Conservation (phyloP, 2,329 filamentous ascomycete genomes). For the Penicillium paneum region DNA sequence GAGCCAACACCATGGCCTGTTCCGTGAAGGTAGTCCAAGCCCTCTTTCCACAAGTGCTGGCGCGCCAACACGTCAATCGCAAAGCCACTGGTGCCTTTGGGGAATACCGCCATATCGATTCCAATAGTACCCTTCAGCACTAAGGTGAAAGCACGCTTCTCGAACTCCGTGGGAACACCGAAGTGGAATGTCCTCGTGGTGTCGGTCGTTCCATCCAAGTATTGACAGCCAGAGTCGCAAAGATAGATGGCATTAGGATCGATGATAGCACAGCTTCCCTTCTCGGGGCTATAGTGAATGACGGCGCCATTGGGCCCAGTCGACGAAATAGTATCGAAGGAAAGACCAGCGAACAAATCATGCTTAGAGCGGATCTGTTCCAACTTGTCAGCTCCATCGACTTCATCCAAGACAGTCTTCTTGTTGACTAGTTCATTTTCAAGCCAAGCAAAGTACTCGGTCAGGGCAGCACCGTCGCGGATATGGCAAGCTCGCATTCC, state of each 20-base stretch:
- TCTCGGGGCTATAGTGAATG: constrained; percentile 92
- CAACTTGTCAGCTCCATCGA: constrained; percentile 86
- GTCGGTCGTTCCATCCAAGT: constrained; percentile 91
- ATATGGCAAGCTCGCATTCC: constrained; percentile 95
- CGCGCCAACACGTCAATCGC: constrained; percentile 84
- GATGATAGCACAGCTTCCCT: constrained; percentile 74
- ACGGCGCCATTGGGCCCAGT: constrained; percentile 89
- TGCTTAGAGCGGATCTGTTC: constrained; percentile 61
- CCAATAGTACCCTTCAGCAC: constrained; percentile 93
- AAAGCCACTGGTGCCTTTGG: constrained; percentile 92
- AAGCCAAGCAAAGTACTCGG: constrained; percentile 93
- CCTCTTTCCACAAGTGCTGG: constrained; percentile 88
- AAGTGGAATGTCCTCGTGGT: constrained; percentile 94
- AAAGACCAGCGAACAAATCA: constrained; percentile 79
- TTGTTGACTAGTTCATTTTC: constrained; percentile 80
- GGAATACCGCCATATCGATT: constrained; percentile 81
- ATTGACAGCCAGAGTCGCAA: constrained; percentile 97
- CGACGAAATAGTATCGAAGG: constrained; percentile 93
- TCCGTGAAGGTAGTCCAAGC: constrained; percentile 91
- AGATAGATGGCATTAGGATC: constrained; percentile 85
- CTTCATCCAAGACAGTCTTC: constrained; percentile 75
- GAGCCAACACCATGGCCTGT: constrained; percentile 95
- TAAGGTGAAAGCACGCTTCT: constrained; percentile 86
- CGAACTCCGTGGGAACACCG: constrained; percentile 74
- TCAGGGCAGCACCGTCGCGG: constrained; percentile 85